Evolutionary conservation across 257 asterid genomes (phyloP).

Genomic region (Capsicum rhomboideum): DNA sequence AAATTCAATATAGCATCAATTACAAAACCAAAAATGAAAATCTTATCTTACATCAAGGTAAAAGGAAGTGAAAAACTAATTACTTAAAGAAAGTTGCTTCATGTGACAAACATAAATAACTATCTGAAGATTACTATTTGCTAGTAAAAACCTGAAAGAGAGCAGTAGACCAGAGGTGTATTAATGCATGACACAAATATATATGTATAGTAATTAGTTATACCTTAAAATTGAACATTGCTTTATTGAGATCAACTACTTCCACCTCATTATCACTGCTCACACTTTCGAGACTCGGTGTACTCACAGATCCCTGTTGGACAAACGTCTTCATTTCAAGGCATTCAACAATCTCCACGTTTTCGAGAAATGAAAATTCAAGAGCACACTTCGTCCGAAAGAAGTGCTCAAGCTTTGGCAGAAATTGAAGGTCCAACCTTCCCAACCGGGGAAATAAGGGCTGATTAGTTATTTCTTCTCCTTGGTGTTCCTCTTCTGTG

Average conservation of each 20-base stretch:
- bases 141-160: too few species aligned
- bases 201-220: neutral
- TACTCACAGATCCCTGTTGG: too few species aligned
- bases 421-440: fast-evolving
- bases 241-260: neutral
- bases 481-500: neutral
- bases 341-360: fast-evolving
- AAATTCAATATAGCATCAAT: neutral
- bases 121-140: neutral
- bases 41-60: too few species aligned
- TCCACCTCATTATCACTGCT: neutral
- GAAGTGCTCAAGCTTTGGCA: neutral
- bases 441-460: too few species aligned
- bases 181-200: too few species aligned
- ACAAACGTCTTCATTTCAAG: neutral
- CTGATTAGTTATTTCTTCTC: neutral
- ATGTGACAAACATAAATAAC: neutral
- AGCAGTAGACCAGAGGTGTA: too few species aligned
- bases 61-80: too few species aligned
- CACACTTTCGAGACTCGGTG: neutral
- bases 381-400: neutral
- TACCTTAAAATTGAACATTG: neutral
- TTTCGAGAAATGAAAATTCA: neutral
- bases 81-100: neutral
- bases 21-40: neutral